These are phyloP conservation scores for Erythrobasidium hasegawianum DNA, from an alignment of 1,284 basidiomycete genomes.

Conservation along the genomic window DNA sequence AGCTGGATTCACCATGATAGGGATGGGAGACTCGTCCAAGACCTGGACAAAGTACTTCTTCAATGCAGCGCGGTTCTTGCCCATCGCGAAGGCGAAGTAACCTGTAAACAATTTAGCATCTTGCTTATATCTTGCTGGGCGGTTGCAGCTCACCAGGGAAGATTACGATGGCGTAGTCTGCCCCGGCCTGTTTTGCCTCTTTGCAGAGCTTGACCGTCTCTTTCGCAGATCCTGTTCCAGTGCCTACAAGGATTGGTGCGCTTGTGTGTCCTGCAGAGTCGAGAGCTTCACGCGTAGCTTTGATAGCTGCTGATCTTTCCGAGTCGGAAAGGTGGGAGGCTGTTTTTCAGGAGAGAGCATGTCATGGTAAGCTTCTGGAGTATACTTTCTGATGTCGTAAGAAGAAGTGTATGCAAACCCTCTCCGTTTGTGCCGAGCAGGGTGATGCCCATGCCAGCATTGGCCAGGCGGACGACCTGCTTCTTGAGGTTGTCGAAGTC, in stretches of 20 bases:
- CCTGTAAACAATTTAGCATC: neutral
- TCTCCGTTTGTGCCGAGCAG: conserved; percentile 74
- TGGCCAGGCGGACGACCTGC: conserved; percentile 64
- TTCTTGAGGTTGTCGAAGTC: conserved; percentile 59
- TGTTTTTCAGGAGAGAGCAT: conserved; percentile 16
- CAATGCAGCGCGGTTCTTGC: conserved; percentile 52
- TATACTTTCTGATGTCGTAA: neutral
- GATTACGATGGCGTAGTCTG: conserved; percentile 65
- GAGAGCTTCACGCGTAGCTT: conserved; percentile 66
- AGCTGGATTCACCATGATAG: conserved; percentile 58
- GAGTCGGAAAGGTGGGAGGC: conserved; percentile 69
- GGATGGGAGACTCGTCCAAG: conserved; percentile 74
- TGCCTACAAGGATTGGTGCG: conserved; percentile 74
- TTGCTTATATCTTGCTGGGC: neutral
- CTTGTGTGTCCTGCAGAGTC: conserved; percentile 66
- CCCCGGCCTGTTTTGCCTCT: conserved; percentile 76
- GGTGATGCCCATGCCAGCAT: conserved; percentile 68
- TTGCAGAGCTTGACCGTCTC: conserved; percentile 74
- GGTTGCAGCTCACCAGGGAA: conserved; percentile 41
- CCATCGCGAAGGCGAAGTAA: conserved; percentile 54
- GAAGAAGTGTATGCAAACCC: conserved; percentile 41
- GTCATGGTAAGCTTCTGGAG: neutral
- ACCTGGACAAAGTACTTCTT: conserved; percentile 58
- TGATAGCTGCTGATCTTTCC: conserved; percentile 64
- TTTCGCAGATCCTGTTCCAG: conserved; percentile 69